Percentiles rank a stretch among this genome's conserved stretches.
Evolutionary conservation across 108 stramenopile genomes (phyloP).

Genomic region (Fragilaria crotonensis): DNA sequence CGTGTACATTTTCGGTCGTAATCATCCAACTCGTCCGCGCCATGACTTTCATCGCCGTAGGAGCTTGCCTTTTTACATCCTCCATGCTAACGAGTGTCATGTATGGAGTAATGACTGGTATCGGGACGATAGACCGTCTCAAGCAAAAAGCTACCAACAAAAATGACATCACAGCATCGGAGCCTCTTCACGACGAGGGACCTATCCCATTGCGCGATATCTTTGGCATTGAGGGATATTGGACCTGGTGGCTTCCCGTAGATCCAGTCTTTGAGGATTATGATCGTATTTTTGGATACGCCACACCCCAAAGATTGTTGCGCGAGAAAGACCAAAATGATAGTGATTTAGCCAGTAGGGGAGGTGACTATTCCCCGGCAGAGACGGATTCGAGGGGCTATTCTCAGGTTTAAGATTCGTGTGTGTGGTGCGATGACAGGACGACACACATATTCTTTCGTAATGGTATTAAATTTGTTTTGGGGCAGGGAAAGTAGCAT

Average conservation of each 20-base stretch:
- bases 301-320: constrained; percentile 66
- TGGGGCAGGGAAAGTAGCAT: no score
- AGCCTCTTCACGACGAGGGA: constrained; percentile 64
- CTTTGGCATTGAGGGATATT: constrained; percentile 73
- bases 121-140: constrained; percentile 88
- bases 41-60: constrained; percentile 77
- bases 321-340: no score
- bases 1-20: constrained; percentile 68
- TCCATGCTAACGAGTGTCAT: constrained; percentile 87
- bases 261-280: constrained; percentile 86
- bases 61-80: constrained; percentile 79
- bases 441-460: no score
- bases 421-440: no score
- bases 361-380: no score
- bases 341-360: no score
- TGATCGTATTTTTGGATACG: constrained; percentile 73
- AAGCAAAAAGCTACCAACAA: constrained; percentile 83
- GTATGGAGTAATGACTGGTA: constrained; percentile 86
- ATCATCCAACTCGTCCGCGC: constrained; percentile 75
- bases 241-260: constrained; percentile 68
- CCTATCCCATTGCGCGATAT: constrained; percentile 69
- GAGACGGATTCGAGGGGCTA: no score
- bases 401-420: no score
- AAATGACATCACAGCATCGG: no score
- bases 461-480: no score